A percentile compares a stretch with the other conserved stretches of the same genome.
phyloP scores from a whole-genome alignment of 1,284 basidiomycete genomes.

The Dichomitus squalens region DNA sequence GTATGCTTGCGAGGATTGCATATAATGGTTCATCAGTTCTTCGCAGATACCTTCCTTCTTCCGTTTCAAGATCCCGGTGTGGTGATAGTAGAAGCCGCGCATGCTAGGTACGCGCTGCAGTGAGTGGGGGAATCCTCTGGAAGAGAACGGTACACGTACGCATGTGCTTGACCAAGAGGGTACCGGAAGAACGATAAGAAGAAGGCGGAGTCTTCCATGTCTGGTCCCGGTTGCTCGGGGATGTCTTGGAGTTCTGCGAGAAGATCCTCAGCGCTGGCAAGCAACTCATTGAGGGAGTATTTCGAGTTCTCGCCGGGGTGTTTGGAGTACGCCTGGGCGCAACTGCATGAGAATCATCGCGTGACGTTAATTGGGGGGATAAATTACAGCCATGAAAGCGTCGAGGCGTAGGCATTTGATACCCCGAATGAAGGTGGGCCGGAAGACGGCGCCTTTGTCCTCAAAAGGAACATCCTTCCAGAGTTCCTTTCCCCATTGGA shows the following conservation, averaged over 20 bases:
- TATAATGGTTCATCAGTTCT: background rate
- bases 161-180: constrained; percentile 38
- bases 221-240: background rate
- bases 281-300: constrained; percentile 28
- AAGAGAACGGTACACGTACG: constrained; percentile 31
- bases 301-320: constrained; percentile 22
- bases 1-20: constrained; percentile 30
- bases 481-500: constrained; percentile 41
- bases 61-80: constrained; percentile 1
- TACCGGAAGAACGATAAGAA: constrained; percentile 39
- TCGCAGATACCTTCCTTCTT: background rate
- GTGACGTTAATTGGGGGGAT: background rate
- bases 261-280: constrained; percentile 32
- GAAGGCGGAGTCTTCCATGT: constrained; percentile 28
- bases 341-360: background rate
- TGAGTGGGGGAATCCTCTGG: background rate
- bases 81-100: constrained; percentile 38
- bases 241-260: constrained; percentile 29
- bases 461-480: constrained; percentile 37
- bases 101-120: constrained; percentile 24
- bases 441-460: constrained; percentile 37
- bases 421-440: constrained; percentile 34
- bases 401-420: constrained; percentile 36
- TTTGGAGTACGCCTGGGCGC: constrained; percentile 13
- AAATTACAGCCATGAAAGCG: constrained; percentile 35